Conservation (phyloP, 306 rosid genomes). For the Pterocarpus macrocarpus region DNA sequence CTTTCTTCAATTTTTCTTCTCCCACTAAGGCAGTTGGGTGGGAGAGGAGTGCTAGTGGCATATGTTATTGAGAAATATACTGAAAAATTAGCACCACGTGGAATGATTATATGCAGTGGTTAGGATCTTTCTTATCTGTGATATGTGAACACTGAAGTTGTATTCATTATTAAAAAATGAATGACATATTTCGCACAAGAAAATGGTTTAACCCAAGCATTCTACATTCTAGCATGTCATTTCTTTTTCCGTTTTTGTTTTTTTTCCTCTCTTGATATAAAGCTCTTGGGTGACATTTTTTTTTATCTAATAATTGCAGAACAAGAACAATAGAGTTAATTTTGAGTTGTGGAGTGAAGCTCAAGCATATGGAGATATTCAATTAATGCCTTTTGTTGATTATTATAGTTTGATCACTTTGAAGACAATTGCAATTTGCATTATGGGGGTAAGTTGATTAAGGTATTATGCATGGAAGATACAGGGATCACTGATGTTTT, state of each 20-base stretch:
- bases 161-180: too few species aligned
- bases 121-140: too few species aligned
- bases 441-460: constrained; percentile 73
- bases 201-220: constrained; percentile 4
- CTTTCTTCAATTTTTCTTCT: too few species aligned
- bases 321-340: constrained; percentile 82
- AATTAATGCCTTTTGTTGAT: constrained; percentile 93
- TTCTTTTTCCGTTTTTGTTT: neutral
- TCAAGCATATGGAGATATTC: constrained; percentile 90
- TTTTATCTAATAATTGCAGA: constrained; percentile 61
- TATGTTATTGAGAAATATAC: too few species aligned
- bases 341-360: constrained; percentile 90
- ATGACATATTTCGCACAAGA: too few species aligned
- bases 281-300: constrained; percentile 34
- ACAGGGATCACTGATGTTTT: neutral
- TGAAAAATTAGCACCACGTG: too few species aligned
- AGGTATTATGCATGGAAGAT: neutral
- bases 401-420: constrained; percentile 87
- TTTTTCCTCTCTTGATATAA: neutral
- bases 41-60: too few species aligned
- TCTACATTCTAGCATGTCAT: constrained; percentile 19
- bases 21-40: too few species aligned
- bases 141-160: too few species aligned
- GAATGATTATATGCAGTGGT: too few species aligned
- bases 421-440: constrained; percentile 92